Evolutionary conservation across 2,329 filamentous ascomycete genomes (phyloP).

Genomic region (Remersonia thermophila): DNA sequence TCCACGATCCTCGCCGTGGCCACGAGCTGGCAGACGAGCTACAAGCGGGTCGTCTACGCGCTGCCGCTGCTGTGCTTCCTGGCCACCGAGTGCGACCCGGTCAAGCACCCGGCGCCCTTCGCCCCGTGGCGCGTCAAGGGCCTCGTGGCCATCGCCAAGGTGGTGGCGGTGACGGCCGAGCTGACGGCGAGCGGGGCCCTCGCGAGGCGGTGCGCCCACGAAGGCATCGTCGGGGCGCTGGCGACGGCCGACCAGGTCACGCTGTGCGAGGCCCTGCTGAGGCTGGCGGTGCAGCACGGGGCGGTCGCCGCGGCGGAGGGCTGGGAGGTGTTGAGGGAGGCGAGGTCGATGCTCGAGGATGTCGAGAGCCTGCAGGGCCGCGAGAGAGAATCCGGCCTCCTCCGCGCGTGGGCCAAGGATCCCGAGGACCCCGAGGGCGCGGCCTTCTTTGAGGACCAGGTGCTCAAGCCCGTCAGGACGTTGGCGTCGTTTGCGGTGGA

Average conservation of each 20-base stretch:
- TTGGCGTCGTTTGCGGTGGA: constrained; percentile 34
- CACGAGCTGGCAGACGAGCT: constrained; percentile 32
- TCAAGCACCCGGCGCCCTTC: constrained; percentile 38
- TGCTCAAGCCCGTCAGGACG: constrained; percentile 35
- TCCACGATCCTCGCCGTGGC: constrained; percentile 32
- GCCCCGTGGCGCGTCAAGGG: constrained; percentile 37
- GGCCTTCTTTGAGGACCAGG: constrained; percentile 37
- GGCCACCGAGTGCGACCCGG: constrained; percentile 36
- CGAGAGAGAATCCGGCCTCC: constrained; percentile 30
- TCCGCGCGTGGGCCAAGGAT: constrained; percentile 32
- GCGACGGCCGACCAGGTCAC: constrained; percentile 38
- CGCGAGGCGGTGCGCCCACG: constrained; percentile 17
- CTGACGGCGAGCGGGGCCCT: constrained; percentile 22
- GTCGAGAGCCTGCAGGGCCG: constrained; percentile 35
- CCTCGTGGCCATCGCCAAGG: constrained; percentile 38
- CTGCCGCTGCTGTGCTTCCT: constrained; percentile 37
- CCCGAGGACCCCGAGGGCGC: constrained; percentile 27
- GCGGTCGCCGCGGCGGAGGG: constrained; percentile 30
- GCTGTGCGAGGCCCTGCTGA: constrained; percentile 40
- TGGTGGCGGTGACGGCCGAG: constrained; percentile 38
- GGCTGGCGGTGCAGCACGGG: constrained; percentile 33
- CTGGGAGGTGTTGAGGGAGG: constrained; percentile 33
- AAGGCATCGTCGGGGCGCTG: constrained; percentile 21
- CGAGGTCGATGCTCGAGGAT: constrained; percentile 36
- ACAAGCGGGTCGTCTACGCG: constrained; percentile 29